A percentile compares a stretch with the other conserved stretches of the same genome.
Evolutionary conservation across 2,329 filamentous ascomycete species (phyloP).

Genomic region (Juglanconis juglandina): DNA sequence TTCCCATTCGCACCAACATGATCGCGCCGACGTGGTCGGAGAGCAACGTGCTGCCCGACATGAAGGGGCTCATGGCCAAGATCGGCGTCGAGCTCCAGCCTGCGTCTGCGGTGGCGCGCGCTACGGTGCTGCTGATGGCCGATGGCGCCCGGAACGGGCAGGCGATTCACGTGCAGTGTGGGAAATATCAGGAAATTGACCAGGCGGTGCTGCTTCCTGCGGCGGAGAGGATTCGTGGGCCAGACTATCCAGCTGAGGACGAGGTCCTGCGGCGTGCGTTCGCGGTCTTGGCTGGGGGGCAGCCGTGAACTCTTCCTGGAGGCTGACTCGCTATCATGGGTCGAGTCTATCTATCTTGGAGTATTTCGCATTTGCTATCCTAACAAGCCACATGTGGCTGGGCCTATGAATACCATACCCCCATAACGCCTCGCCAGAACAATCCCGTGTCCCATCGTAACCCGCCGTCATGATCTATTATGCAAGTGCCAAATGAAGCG

Average conservation of each 20-base stretch:
- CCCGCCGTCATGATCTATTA: neutral
- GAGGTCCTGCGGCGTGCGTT: conserved; percentile 28
- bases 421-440: conserved; percentile 16
- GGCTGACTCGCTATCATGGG: neutral
- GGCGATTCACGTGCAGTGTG: conserved; percentile 46
- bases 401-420: neutral
- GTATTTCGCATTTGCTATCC: neutral
- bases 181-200: conserved; percentile 52
- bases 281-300: neutral
- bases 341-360: no score
- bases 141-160: conserved; percentile 47
- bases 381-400: neutral
- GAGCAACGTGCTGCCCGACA: conserved; percentile 42
- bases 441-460: neutral
- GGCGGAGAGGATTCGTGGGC: conserved; percentile 29
- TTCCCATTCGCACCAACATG: conserved; percentile 54
- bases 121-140: conserved; percentile 47
- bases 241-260: conserved; percentile 33
- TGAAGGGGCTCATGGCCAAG: conserved; percentile 33
- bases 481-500: neutral
- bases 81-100: conserved; percentile 41
- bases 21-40: conserved; percentile 54
- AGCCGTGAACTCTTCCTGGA: neutral
- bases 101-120: conserved; percentile 44
- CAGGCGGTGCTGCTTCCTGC: conserved; percentile 37